Base-by-base conservation (phyloP, 495 filamentous ascomycete species). In the Clohesyomyces aquaticus region DNA sequence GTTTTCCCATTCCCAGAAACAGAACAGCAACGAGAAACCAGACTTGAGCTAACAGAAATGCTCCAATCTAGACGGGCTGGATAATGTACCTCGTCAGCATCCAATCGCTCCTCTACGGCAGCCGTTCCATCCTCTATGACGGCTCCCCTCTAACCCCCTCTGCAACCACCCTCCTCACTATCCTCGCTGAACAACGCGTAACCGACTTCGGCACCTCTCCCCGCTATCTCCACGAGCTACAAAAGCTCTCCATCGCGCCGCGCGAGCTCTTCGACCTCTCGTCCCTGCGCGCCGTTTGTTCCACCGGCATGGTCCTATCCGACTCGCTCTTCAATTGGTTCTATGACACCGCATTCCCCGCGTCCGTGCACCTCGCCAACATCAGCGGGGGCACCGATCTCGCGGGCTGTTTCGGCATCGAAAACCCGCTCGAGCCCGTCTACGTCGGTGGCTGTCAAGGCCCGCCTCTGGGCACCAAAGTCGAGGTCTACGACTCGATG, bases 381-480 rank as follows among this genome's bases (percentile, higher is more conserved):
- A 87, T 92, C 51, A 87, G 87, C 1, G 90, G 90, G 16, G 88
- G 89, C 57, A 92, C 89, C 22, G 89, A 93, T 78, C 79, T 92
- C 43, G 86, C 88, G 25, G 88, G 84, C 6, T 88, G 84, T 63
- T 89, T 93, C 66, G 87, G 81, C 28, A 73, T 79, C 35, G 82
- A 85, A 64, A 91, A 91, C 65, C 86, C 86, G 0, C 76, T 92
- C n/a, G 76, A 75, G 11, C 88, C 89, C 1, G 77, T 93, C 16
- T 88, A 90, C 66, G 80, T 86, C 11, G 90, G 89, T 18, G 89
- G 88, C 2, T 87, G 83, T 16, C 83, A 87, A 65, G 87, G 86
- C 10, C 78, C 81, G 3, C 78, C 75, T 4, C 80, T 92, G 1
- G 90, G 89, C 1, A 76, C 87, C 9, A 80, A 85, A 10, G 77